Conservation (phyloP, 164 flowering plant species). For the Hamamelis virginiana region DNA sequence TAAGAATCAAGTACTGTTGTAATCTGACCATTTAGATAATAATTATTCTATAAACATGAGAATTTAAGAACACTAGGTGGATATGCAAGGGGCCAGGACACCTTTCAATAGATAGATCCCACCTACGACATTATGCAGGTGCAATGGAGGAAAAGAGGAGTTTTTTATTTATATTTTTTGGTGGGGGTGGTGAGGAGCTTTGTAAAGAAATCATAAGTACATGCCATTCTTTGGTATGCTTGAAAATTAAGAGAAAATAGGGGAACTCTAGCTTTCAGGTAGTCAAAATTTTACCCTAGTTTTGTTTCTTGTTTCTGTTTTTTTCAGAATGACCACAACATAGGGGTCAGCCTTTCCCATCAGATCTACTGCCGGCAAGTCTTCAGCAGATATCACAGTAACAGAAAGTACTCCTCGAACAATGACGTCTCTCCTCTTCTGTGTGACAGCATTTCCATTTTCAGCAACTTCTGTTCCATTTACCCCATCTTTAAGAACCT, state of each 20-base stretch:
- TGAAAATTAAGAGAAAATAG: neutral
- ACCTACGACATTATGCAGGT: neutral
- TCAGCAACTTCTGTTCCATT: constrained; percentile 50
- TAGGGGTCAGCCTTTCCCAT: constrained; percentile 96
- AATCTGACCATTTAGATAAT: neutral
- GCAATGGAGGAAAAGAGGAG: neutral
- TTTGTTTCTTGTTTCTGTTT: constrained; percentile 66
- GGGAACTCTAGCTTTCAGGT: neutral
- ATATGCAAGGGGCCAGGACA: neutral
- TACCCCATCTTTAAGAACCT: constrained; percentile 62
- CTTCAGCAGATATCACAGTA: constrained; percentile 89
- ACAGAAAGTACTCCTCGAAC: constrained; percentile 92
- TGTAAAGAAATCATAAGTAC: too few species aligned
- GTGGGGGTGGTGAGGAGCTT: too few species aligned
- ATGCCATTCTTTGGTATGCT: too few species aligned
- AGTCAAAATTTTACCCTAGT: constrained; percentile 63
- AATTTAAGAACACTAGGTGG: neutral
- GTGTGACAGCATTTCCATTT: constrained; percentile 30
- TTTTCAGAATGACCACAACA: constrained; percentile 77
- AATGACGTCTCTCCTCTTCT: constrained; percentile 69
- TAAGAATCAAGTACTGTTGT: neutral
- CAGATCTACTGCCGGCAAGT: constrained; percentile 73
- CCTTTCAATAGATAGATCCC: neutral
- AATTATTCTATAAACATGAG: too few species aligned
- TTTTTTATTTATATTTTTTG: too few species aligned